Conservation (phyloP, 352 stramenopile species). For the Pythium dissimile region DNA sequence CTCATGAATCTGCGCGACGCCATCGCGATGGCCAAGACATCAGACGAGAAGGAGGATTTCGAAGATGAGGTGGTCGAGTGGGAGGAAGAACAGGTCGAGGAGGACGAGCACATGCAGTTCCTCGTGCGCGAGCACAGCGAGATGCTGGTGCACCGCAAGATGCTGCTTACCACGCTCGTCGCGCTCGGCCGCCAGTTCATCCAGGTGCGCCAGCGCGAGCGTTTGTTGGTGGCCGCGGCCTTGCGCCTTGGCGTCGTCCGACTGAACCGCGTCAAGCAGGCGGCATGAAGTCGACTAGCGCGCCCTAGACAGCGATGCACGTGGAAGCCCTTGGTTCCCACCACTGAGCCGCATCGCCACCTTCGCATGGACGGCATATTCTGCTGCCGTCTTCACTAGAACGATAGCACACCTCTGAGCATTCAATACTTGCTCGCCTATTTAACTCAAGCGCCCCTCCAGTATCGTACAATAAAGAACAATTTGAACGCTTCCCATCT, state of each 20-base stretch:
- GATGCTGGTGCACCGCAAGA: constrained; percentile 19
- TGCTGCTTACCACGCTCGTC: constrained; percentile 16
- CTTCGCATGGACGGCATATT: too few species aligned
- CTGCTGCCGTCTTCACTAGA: background rate
- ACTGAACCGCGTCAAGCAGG: constrained; percentile 19
- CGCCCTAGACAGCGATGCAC: background rate
- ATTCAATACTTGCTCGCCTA: too few species aligned
- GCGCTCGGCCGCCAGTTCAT: constrained; percentile 20
- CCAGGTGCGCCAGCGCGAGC: constrained; percentile 21
- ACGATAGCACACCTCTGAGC: background rate
- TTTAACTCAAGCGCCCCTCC: background rate
- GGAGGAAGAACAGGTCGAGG: constrained; percentile 19
- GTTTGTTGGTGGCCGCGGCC: constrained; percentile 11
- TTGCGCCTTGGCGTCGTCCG: constrained; percentile 20
- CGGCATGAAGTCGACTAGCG: constrained; percentile 7
- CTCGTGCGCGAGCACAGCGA: constrained; percentile 11
- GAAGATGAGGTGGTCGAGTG: constrained; percentile 17
- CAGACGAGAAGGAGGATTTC: constrained; percentile 12
- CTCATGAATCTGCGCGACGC: constrained; percentile 16
- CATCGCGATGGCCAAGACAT: constrained; percentile 10
- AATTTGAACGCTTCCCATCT: too few species aligned
- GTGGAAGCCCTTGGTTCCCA: background rate
- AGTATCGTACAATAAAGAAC: too few species aligned
- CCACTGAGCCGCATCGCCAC: background rate
- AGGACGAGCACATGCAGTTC: constrained; percentile 21